Evolutionary conservation across 129 eudicot genomes (phyloP).

Genomic region (Silybum marianum): DNA sequence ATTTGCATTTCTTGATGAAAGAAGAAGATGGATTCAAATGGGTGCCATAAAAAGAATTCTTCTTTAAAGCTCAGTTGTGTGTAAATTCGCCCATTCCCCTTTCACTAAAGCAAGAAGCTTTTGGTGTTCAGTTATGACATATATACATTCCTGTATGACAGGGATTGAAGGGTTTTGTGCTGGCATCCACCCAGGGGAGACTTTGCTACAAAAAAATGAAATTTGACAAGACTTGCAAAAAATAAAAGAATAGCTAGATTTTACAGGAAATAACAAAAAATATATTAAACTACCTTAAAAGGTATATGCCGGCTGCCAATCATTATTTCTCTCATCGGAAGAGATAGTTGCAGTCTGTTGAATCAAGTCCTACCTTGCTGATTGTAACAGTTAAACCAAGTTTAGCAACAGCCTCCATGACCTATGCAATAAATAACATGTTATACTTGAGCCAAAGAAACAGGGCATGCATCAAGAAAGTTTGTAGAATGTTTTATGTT

Average conservation of each 20-base stretch:
- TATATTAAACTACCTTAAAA: conserved; percentile 40
- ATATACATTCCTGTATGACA: conserved; percentile 79
- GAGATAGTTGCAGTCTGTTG: conserved; percentile 43
- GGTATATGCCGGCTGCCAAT: conserved; percentile 80
- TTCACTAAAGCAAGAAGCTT: conserved; percentile 79
- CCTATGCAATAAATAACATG: no score
- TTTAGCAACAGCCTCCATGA: conserved; percentile 83
- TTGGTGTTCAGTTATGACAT: conserved; percentile 85
- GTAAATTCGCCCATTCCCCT: conserved; percentile 76
- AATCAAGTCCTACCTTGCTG: conserved; percentile 65
- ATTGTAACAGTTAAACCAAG: conserved; percentile 68
- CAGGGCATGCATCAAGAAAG: no score
- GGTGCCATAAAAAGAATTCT: conserved; percentile 26
- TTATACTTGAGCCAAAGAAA: no score
- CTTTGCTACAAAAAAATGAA: no score
- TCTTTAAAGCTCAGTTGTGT: conserved; percentile 30
- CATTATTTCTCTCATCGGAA: conserved; percentile 58
- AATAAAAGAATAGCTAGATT: background rate
- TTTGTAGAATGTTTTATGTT: no score
- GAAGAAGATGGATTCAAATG: conserved; percentile 23
- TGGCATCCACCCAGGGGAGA: no score
- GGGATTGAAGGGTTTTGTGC: no score
- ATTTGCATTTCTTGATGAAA: conserved; percentile 49
- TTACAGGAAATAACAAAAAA: background rate
- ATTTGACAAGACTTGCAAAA: background rate